These are phyloP conservation scores for Quercus variabilis DNA, from an alignment of 306 rosid species.

Conservation along the genomic window DNA sequence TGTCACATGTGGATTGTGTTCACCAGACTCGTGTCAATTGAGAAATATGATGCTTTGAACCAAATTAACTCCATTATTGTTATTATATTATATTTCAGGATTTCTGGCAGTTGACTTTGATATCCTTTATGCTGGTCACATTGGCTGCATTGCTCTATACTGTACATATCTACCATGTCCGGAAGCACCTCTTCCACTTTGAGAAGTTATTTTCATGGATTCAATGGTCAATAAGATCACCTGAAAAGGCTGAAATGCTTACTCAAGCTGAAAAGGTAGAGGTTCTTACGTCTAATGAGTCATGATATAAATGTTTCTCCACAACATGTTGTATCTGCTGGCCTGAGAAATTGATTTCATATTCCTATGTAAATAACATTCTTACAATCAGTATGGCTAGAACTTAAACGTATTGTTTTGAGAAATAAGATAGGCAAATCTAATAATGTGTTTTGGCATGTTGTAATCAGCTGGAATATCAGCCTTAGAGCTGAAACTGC, in stretches of 20 bases:
- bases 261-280: background rate
- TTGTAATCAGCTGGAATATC: background rate
- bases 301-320: background rate
- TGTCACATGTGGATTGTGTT: no score
- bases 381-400: background rate
- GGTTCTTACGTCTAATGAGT: background rate
- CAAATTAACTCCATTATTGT: constrained; percentile 1
- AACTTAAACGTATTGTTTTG: background rate
- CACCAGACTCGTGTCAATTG: background rate
- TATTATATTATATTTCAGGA: constrained; percentile 42
- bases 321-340: background rate
- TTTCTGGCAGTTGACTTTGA: constrained; percentile 59
- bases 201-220: constrained; percentile 23
- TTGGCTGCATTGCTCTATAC: constrained; percentile 65
- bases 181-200: constrained; percentile 65
- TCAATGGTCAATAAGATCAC: constrained; percentile 5
- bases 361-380: background rate
- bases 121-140: constrained; percentile 64
- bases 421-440: background rate
- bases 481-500: no score
- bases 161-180: constrained; percentile 44
- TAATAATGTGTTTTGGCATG: background rate
- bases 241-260: background rate
- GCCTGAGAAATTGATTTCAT: background rate
- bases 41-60: background rate